Evolutionary conservation across 2,329 filamentous ascomycete genomes (phyloP).

Genomic region (Ilyonectria mors-panacis): DNA sequence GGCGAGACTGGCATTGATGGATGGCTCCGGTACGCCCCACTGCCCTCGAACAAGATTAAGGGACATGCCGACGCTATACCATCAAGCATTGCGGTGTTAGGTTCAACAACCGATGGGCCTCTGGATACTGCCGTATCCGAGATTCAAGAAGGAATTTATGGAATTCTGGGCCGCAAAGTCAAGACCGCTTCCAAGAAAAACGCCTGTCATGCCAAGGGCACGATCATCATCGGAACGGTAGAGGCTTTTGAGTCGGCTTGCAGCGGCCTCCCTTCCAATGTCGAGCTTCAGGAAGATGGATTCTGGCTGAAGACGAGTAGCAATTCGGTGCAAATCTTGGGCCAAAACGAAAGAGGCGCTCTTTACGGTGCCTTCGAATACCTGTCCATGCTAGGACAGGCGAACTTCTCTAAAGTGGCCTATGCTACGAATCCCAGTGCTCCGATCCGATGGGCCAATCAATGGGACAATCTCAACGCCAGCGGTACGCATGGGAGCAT

Average conservation of each 20-base stretch:
- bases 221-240: constrained; percentile 33
- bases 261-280: constrained; percentile 6
- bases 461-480: constrained; percentile 80
- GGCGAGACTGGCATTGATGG: constrained; percentile 71
- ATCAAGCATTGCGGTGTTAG: constrained; percentile 66
- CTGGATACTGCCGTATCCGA: constrained; percentile 73
- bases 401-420: constrained; percentile 62
- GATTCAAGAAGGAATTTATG: constrained; percentile 68
- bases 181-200: constrained; percentile 47
- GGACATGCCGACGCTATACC: constrained; percentile 60
- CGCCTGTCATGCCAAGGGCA: constrained; percentile 1
- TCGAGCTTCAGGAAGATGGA: constrained; percentile 67
- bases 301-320: constrained; percentile 70
- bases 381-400: constrained; percentile 73
- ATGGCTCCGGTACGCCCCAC: constrained; percentile 76
- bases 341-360: constrained; percentile 76
- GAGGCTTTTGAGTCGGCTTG: constrained; percentile 31
- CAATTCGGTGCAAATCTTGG: constrained; percentile 69
- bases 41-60: constrained; percentile 50
- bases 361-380: constrained; percentile 81
- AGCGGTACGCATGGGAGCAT: constrained; percentile 64
- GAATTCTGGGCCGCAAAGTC: constrained; percentile 68
- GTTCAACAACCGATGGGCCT: constrained; percentile 67
- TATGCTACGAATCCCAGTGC: constrained; percentile 70
- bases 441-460: constrained; percentile 78